Evolutionary conservation across 257 asterid species (phyloP), one percentile per base, ranked within the genome.

Genomic region (Cinchona pubescens): DNA sequence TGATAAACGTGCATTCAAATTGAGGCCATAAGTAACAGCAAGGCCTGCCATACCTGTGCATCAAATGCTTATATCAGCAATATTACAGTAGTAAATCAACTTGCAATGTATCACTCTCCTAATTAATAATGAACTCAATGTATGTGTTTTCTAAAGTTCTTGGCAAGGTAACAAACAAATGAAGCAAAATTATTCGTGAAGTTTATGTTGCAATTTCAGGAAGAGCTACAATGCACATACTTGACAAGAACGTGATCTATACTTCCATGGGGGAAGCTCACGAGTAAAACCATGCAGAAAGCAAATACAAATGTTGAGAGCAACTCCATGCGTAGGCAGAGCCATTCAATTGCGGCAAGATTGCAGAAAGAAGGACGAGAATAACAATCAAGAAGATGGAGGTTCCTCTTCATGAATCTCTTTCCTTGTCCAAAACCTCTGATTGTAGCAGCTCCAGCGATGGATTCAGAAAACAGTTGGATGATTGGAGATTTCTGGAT

Each of bases 391-490:
- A 95, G 96, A 83, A 95, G 99, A 86, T 92, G 85, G 67, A 95
- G 89, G 83, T 95, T 95, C 89, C 93, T 89, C 88, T 95, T 95
- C 98, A 92, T 89, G 91, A 95, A 95, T 84, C 99, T 81, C 85
- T 95, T 95, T 76, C 92, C 96, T 87, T 95, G 99, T 75, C 99
- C 97, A 80, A 95, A 95, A 71, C 99, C 99, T 86, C 99, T 87
- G 70, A 95, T 92, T 27, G 96, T 95, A 71, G 99, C 90, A 60
- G 99, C 97, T 77, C 99, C 99, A 79, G 97, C 98, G 75, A 92
- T 91, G 43, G 99, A 92, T 86, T 95, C 99, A 2, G 96, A 83
- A 82, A 95, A 95, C 45, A 95, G 96, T 87, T 95, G 93, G 80
- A 95, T 92, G 64, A 95, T 82, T 15, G 99, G 99, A 63, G 99